phyloP scores from a whole-genome alignment of 306 rosid species.

The Crataegus laevigata region DNA sequence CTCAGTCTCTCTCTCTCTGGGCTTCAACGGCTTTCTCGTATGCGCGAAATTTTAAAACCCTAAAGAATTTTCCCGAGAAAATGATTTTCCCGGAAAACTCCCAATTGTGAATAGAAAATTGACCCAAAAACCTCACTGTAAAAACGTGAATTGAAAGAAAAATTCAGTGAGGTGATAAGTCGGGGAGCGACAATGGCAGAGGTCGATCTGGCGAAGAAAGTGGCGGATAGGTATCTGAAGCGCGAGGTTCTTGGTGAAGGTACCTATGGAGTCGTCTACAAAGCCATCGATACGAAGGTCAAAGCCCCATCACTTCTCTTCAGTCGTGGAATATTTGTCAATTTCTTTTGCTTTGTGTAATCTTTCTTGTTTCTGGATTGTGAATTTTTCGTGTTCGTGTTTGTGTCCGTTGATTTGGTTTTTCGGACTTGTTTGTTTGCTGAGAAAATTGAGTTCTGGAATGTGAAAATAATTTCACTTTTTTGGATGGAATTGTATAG shows the following conservation, averaged over 20 bases:
- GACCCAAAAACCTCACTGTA: neutral
- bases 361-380: neutral
- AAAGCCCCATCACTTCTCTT: neutral
- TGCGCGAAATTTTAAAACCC: conserved; percentile 28
- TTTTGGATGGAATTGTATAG: neutral
- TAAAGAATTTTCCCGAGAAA: conserved; percentile 2
- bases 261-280: conserved; percentile 94
- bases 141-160: neutral
- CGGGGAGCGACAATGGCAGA: conserved; percentile 34
- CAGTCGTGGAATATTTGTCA: neutral
- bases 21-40: conserved; percentile 28
- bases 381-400: neutral
- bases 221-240: conserved; percentile 91
- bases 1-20: neutral
- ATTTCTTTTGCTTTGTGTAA: neutral
- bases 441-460: neutral
- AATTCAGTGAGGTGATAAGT: neutral
- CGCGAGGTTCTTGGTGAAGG: conserved; percentile 98
- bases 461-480: neutral
- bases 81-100: conserved; percentile 16
- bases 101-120: neutral
- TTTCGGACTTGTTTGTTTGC: neutral
- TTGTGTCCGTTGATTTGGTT: neutral
- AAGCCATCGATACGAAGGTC: conserved; percentile 97
- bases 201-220: conserved; percentile 64